A percentile compares a stretch with the other conserved stretches of the same genome.
These are phyloP conservation scores for Paxillus involutus DNA, from an alignment of 768 basidiomycete species.

Conservation along the genomic window DNA sequence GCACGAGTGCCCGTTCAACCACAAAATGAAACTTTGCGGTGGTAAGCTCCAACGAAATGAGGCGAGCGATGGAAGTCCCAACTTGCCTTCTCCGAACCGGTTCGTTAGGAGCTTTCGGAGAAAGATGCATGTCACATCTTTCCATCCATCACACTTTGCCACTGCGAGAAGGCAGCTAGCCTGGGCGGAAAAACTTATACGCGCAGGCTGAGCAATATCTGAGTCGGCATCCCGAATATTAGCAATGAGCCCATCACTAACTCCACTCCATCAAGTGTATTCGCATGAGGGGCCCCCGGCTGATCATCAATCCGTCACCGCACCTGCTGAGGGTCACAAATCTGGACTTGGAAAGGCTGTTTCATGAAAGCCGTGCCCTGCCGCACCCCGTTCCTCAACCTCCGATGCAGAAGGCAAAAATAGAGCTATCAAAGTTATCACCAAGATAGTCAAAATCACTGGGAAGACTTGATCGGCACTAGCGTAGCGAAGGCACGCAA, in stretches of 20 bases:
- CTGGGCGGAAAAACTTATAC: not conserved
- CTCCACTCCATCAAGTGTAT: not conserved
- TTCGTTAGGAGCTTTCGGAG: not conserved
- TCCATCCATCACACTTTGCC: not conserved
- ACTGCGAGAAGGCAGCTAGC: not conserved
- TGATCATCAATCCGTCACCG: not conserved
- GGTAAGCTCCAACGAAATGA: too few relatives aligned
- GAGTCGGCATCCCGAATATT: too few relatives aligned
- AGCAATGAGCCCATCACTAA: not conserved
- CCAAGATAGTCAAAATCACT: not conserved
- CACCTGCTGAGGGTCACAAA: not conserved
- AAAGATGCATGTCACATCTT: not conserved
- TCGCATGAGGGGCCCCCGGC: not conserved
- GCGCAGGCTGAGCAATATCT: too few relatives aligned
- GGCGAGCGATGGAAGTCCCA: not conserved
- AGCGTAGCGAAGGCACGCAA: not conserved
- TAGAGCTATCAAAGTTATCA: not conserved
- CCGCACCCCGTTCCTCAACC: not conserved
- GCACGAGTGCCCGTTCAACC: too few relatives aligned
- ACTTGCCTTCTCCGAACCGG: not conserved
- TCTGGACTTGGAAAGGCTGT: not conserved
- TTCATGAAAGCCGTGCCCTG: not conserved
- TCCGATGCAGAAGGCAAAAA: not conserved
- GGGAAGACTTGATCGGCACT: not conserved
- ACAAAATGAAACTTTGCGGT: too few relatives aligned